Evolutionary conservation across 2,329 filamentous ascomycete species (phyloP).

Genomic region (Pezicula rhizophila): DNA sequence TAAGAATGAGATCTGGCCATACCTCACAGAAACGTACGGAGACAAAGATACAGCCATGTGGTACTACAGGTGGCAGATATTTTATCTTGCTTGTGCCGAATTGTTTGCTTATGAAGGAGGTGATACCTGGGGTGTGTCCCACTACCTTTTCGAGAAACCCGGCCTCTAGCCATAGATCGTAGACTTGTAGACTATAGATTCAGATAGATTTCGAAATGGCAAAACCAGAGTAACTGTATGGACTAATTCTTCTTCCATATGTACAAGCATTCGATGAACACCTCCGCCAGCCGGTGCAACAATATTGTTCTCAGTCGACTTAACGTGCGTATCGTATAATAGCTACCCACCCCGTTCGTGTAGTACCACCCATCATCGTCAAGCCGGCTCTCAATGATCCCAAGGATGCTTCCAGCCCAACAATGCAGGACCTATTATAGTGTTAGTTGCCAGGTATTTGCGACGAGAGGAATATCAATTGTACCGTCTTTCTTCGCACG

Average conservation of each 20-base stretch:
- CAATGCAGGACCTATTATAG: conserved; percentile 57
- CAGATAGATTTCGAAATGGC: too few species aligned
- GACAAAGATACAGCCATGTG: conserved; percentile 52
- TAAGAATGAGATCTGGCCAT: conserved; percentile 56
- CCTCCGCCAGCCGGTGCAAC: conserved; percentile 1
- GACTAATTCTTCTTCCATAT: conserved; percentile 5
- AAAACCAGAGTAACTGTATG: not conserved
- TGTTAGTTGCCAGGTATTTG: conserved; percentile 12
- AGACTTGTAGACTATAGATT: not conserved
- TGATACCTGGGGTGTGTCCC: conserved; percentile 62
- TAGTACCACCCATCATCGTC: not conserved
- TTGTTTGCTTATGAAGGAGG: conserved; percentile 57
- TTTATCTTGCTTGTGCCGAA: conserved; percentile 66
- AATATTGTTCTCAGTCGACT: not conserved
- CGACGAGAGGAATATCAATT: not conserved
- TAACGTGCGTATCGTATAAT: not conserved
- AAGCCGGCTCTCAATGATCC: conserved; percentile 64
- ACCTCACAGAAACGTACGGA: conserved; percentile 60
- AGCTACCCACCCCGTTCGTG: not conserved
- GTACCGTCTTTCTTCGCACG: conserved; percentile 89
- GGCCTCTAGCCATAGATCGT: conserved; percentile 5
- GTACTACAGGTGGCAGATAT: conserved; percentile 68
- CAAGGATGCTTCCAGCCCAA: conserved; percentile 94
- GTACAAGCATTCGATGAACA: conserved; percentile 8
- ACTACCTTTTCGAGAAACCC: conserved; percentile 60